Conservation (phyloP, 177 flowering plant species). For the Vitis hybrid region DNA sequence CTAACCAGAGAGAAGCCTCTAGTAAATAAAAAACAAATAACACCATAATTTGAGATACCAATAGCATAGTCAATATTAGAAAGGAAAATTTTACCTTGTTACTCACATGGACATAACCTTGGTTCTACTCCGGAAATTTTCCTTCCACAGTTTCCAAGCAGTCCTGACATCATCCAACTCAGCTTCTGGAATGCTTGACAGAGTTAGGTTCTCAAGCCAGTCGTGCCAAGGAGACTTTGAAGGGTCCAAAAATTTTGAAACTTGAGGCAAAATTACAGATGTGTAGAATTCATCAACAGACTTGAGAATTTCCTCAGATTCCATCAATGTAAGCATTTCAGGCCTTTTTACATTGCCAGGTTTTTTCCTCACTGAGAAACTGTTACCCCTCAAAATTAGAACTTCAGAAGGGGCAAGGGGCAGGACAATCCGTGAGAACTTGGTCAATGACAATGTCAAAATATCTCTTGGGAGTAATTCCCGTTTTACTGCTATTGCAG, state of each 20-base stretch:
- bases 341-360: conserved; percentile 48
- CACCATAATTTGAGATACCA: not conserved
- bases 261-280: conserved; percentile 54
- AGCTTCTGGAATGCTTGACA: conserved; percentile 55
- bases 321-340: conserved; percentile 55
- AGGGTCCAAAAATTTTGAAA: conserved; percentile 68
- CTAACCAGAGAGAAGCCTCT: too few relatives aligned
- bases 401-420: conserved; percentile 95
- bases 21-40: too few relatives aligned
- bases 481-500: conserved; percentile 91
- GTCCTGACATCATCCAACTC: conserved; percentile 69
- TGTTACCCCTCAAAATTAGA: conserved; percentile 64
- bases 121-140: conserved; percentile 20
- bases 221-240: conserved; percentile 69
- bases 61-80: not conserved
- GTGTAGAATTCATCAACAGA: conserved; percentile 61
- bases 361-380: conserved; percentile 39
- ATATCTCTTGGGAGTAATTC: conserved; percentile 70
- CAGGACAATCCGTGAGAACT: conserved; percentile 70
- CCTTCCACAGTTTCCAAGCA: conserved; percentile 73
- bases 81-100: not conserved
- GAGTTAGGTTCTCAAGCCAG: conserved; percentile 72
- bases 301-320: conserved; percentile 60
- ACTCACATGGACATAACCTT: conserved; percentile 7
- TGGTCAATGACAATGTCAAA: conserved; percentile 58